Base-by-base conservation (phyloP, 2,329 filamentous ascomycete genomes). In the Phoma sp. region DNA sequence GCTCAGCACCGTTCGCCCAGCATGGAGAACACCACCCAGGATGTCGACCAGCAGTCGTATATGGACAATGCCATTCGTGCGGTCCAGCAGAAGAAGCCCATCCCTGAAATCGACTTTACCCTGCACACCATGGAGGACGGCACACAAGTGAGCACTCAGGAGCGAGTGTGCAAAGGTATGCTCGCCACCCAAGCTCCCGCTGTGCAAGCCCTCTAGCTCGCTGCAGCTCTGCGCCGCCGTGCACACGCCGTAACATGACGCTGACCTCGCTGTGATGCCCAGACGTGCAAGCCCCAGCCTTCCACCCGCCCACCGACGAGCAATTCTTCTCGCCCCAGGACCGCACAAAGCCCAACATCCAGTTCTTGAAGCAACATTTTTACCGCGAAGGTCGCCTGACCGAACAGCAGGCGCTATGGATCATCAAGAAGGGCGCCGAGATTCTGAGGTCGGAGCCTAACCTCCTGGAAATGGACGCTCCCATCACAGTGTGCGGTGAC, bases 91-190 rank as follows among this genome's bases (percentile, higher is more conserved):
- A 98, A 98, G 88, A 93, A 90, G 82, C 93, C 93, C 48, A 84
- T 96, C 43, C 95, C 95, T 53, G 93, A 98, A 83, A 98, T 99
- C 72, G 95, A 99, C 81, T 99, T 99, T 77, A 96, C 92, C 51
- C 87, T 99, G 72, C 95, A 99, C 78, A 95, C 90, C 59, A 97
- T 98, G 93, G 95, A 99, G 77, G 95, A 99, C 82, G 92, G 91
- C 73, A 88, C 86, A 47, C 92, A 96, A 80, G 95, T 99, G 74
- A 98, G 86, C 86, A 99, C 95, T 59, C 80, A 90, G 75, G 95
- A 99, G 80, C 87, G 95, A 76, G 95, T 99, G 58, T 96, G 93
- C 84, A 99, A 98, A 92, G 95, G 95, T 98, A 85, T 42, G 67
- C 46, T 57, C 32, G 47, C 40, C 57, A 23, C 45, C 14, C 21